Conservation (phyloP, 106 monocot species). For the Posidonia australis region DNA sequence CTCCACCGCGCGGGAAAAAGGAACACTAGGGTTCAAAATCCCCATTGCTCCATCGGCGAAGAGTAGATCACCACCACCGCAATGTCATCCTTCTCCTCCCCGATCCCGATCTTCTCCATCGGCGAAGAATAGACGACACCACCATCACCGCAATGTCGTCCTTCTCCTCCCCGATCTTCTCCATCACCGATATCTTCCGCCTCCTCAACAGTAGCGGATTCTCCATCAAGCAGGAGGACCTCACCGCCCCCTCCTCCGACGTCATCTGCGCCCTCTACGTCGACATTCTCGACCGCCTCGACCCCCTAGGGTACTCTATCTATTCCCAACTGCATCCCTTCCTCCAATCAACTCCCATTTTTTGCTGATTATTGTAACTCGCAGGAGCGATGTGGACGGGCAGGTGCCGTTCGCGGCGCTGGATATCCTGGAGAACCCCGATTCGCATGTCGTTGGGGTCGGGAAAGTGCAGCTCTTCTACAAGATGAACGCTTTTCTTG, state of each 20-base stretch:
- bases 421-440: slow-evolving; percentile 60
- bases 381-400: slow-evolving; percentile 29
- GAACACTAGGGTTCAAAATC: too few relatives aligned
- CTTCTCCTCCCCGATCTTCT: slow-evolving; percentile 26
- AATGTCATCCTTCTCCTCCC: not conserved
- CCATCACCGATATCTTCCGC: slow-evolving; percentile 21
- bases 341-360: not conserved
- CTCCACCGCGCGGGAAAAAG: too few relatives aligned
- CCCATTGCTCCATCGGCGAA: too few relatives aligned
- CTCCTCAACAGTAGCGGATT: slow-evolving; percentile 16
- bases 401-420: slow-evolving; percentile 55
- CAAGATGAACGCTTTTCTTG: slow-evolving; percentile 29
- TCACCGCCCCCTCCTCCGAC: slow-evolving; percentile 28
- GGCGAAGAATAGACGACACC: too few relatives aligned
- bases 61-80: too few relatives aligned
- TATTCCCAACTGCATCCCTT: not conserved
- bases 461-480: slow-evolving; percentile 22
- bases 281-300: slow-evolving; percentile 31
- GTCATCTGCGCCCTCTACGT: slow-evolving; percentile 24
- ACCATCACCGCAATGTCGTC: slow-evolving; percentile 15
- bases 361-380: not conserved
- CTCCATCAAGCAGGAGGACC: slow-evolving; percentile 16
- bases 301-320: slow-evolving; percentile 24
- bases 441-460: slow-evolving; percentile 29
- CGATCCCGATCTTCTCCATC: not conserved